Conservation (phyloP, 768 basidiomycete genomes). For the Auricularia heimuer region DNA sequence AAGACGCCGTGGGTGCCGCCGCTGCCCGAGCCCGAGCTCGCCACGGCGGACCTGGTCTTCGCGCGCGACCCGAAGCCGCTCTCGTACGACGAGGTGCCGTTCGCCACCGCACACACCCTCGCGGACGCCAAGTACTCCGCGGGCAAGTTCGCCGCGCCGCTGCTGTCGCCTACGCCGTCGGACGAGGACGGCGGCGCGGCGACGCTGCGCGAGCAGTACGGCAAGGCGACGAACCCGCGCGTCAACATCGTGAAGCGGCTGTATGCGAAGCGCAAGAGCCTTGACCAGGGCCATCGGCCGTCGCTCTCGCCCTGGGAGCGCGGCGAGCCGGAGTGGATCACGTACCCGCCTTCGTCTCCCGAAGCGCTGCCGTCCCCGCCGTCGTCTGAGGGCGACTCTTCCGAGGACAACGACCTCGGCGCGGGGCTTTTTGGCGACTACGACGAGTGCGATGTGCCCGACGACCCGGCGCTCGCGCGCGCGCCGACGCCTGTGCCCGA, state of each 20-base stretch:
- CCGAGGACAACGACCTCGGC: neutral
- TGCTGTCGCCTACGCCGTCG: constrained; percentile 4
- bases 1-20: constrained; percentile 27
- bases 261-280: constrained; percentile 55
- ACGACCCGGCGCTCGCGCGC: constrained; percentile 28
- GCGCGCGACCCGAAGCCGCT: constrained; percentile 14
- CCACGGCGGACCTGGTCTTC: neutral
- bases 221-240: constrained; percentile 59
- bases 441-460: neutral
- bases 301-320: constrained; percentile 34
- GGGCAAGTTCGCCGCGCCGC: constrained; percentile 65
- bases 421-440: constrained; percentile 3
- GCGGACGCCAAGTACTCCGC: constrained; percentile 60
- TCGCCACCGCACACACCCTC: constrained; percentile 49
- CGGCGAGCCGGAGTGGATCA: constrained; percentile 38
- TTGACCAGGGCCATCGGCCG: constrained; percentile 27
- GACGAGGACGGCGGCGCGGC: neutral
- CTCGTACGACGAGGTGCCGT: constrained; percentile 67
- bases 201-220: constrained; percentile 37
- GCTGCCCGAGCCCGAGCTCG: constrained; percentile 17
- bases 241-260: constrained; percentile 58
- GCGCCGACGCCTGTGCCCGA: constrained; percentile 61
- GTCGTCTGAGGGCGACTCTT: neutral
- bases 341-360: neutral
- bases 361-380: neutral